Evolutionary conservation across 169 alveolate genomes (phyloP).

Genomic region (Eimeria praecox): DNA sequence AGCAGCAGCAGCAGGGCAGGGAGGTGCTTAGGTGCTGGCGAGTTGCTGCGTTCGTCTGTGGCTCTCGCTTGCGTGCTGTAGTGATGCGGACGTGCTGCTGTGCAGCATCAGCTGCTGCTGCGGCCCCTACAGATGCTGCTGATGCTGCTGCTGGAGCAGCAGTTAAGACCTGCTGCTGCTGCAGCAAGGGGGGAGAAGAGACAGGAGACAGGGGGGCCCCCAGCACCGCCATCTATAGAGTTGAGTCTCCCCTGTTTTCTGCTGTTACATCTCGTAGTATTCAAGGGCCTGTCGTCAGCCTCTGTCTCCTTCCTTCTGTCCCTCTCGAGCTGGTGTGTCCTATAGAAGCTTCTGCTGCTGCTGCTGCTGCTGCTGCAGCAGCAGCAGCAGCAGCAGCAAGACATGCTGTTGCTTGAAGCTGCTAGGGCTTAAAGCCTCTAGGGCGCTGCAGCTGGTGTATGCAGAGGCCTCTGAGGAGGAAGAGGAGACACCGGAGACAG

Average conservation of each 20-base stretch:
- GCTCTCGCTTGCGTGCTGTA: constrained; percentile 57
- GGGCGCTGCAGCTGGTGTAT: background rate
- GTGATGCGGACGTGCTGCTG: constrained; percentile 25
- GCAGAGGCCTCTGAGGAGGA: background rate
- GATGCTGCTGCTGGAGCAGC: background rate
- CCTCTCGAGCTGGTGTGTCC: constrained; percentile 40
- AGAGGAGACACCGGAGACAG: no score
- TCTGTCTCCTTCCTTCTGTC: constrained; percentile 21
- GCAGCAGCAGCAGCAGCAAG: no score
- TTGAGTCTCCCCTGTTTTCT: constrained; percentile 39
- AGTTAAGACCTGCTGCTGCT: background rate
- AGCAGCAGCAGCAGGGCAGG: background rate
- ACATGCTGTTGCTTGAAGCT: background rate
- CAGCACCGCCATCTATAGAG: background rate
- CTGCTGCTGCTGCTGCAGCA: background rate
- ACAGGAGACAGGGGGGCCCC: background rate
- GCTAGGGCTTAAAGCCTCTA: background rate
- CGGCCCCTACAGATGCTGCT: background rate
- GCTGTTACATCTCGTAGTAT: background rate
- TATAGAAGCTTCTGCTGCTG: background rate
- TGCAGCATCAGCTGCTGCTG: constrained; percentile 26
- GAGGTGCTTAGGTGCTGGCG: constrained; percentile 44
- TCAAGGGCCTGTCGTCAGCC: constrained; percentile 53
- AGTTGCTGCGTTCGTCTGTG: constrained; percentile 45
- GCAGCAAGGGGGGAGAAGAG: background rate